Evolutionary conservation across 345 rosid species (phyloP).

Genomic region (Acer yangbiense): DNA sequence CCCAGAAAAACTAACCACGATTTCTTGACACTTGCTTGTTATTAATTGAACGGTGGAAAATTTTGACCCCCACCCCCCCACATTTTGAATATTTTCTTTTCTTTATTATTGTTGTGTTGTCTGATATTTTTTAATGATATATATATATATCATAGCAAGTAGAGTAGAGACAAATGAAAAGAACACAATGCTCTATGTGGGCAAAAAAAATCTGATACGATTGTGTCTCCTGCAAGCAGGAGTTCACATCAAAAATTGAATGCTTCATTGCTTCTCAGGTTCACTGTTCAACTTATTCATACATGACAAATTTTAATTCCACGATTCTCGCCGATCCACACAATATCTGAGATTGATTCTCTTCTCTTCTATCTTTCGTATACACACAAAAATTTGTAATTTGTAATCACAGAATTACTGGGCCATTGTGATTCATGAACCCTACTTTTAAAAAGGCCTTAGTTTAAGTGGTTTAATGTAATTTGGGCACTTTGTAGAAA

Average conservation of each 20-base stretch:
- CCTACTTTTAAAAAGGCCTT: not conserved
- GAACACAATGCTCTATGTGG: not conserved
- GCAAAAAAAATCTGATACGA: not conserved
- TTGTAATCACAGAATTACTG: not conserved
- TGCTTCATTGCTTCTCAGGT: constrained; percentile 10
- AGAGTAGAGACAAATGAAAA: not conserved
- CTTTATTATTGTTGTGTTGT: not conserved
- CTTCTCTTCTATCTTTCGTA: not conserved
- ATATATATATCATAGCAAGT: not conserved
- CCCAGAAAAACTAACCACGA: not conserved
- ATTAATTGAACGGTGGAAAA: not conserved
- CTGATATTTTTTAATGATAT: not conserved
- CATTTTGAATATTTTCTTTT: no score
- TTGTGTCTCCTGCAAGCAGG: not conserved
- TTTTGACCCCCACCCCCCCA: not conserved
- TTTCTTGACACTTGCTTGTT: not conserved
- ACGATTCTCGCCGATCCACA: constrained; percentile 5
- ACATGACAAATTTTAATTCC: constrained; percentile 9
- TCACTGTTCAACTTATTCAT: not conserved
- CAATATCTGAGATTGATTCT: not conserved
- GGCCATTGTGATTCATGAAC: not conserved
- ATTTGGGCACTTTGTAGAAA: no score
- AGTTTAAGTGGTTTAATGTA: not conserved
- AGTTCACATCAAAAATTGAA: constrained; percentile 13
- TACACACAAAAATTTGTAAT: not conserved